These are phyloP conservation scores for Aspergillus felis DNA, from an alignment of 2,329 filamentous ascomycete genomes.

Conservation along the genomic window DNA sequence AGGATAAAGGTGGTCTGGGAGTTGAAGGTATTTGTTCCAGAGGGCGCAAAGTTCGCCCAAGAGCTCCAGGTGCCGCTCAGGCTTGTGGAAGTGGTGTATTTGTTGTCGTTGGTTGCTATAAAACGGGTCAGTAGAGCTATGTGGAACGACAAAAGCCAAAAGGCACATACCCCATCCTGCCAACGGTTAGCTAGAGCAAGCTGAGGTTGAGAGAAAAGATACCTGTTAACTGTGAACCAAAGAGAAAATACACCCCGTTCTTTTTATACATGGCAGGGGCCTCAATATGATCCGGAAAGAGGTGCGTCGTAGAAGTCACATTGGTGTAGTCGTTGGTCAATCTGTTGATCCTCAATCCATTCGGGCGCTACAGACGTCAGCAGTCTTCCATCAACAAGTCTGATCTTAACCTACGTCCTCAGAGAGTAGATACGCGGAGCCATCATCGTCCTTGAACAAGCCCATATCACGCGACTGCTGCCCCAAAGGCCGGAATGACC, in stretches of 20 bases:
- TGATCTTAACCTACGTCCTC: conserved; percentile 51
- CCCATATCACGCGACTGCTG: conserved; percentile 57
- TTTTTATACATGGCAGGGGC: conserved; percentile 61
- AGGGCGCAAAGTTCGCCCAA: conserved; percentile 55
- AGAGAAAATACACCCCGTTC: conserved; percentile 60
- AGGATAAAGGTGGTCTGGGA: conserved; percentile 62
- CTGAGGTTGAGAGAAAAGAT: fast-evolving
- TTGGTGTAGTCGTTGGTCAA: conserved; percentile 53
- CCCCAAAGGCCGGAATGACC: conserved; percentile 43
- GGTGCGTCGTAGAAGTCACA: conserved; percentile 48
- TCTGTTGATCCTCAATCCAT: conserved; percentile 12
- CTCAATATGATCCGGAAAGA: conserved; percentile 54
- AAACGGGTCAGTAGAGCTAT: background rate
- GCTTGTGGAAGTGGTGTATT: conserved; percentile 56
- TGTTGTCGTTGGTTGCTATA: conserved; percentile 49
- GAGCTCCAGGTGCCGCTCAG: conserved; percentile 58
- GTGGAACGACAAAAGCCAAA: background rate
- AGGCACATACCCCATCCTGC: conserved; percentile 10
- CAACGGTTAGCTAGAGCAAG: background rate
- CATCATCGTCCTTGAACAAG: conserved; percentile 60
- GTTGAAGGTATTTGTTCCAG: conserved; percentile 55
- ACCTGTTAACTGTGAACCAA: conserved; percentile 53
- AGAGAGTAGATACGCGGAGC: conserved; percentile 57
- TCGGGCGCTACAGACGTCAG: conserved; percentile 6
- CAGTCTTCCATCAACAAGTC: background rate